Evolutionary conservation across 2,329 filamentous ascomycete species (phyloP), one percentile per base, ranked within the genome.

Genomic region (Penicillium sp.): DNA sequence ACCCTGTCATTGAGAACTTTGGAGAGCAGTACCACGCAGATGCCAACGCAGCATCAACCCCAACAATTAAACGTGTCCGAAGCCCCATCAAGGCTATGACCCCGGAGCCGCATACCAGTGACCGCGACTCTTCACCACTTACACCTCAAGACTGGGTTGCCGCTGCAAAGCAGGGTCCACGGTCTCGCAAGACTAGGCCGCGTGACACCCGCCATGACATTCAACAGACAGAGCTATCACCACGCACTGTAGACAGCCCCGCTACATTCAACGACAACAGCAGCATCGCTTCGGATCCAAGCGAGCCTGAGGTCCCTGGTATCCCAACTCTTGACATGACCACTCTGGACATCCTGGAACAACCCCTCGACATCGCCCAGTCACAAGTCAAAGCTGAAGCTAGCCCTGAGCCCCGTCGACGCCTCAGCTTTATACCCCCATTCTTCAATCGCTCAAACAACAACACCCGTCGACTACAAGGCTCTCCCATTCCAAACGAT

Each of bases 121-220:
- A 61, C 49, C 37, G 46, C 33, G 40, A 58, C 35, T 65, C 68
- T 2, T 74, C 70, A 5, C 71, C 71, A 4, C 60, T 77, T n/a
- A 75, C 74, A 3, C 73, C 75, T 6, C 69, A 76, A 50, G 76
- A 78, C 50, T 78, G 76, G 76, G 56, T 78, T 37, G 75, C 76
- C 37, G 76, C 76, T 23, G 75, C 74, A 23, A 70, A 71, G 56
- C 59, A 71, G 42, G 60, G 54, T 7, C 63, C 62, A 31, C 64
- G 62, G 13, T 59, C 61, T 33, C 54, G 60, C 17, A 70, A 66
- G 31, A 59, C 61, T 19, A 50, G 25, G 23, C 17, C 60, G 35
- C 49, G 41, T 33, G 48, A 53, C 2, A 50, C 55, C 5, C 53
- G 50, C 7, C 60, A 56, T 12, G 58, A 57, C 17, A 35, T 46